Evolutionary conservation across 257 asterid genomes (phyloP).

Genomic region (Ligustrum vulgare): DNA sequence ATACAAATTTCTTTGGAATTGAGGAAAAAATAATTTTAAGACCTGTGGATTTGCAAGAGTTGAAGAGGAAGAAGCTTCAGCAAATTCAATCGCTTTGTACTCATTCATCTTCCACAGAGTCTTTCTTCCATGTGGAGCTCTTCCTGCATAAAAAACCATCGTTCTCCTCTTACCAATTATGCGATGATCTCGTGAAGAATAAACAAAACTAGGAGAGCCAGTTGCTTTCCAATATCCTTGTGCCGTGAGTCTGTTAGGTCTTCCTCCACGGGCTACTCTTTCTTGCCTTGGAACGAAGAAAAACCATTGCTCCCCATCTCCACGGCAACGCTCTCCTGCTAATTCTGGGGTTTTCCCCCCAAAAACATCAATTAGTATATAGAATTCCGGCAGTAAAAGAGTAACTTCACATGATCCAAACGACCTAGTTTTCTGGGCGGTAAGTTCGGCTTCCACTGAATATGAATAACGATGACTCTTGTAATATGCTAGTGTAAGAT

Average conservation of each 20-base stretch:
- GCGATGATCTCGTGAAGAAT: constrained; percentile 32
- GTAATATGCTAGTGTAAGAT: too few relatives aligned
- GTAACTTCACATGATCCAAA: too few relatives aligned
- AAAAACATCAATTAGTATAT: neutral
- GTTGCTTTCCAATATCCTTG: constrained; percentile 63
- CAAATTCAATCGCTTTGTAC: constrained; percentile 33
- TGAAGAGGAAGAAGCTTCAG: constrained; percentile 19
- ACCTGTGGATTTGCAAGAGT: constrained; percentile 36
- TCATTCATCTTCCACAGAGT: constrained; percentile 60
- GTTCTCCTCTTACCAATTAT: constrained; percentile 45
- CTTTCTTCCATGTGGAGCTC: constrained; percentile 46
- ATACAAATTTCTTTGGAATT: neutral
- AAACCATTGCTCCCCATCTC: constrained; percentile 51
- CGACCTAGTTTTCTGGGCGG: too few relatives aligned
- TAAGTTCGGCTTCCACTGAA: too few relatives aligned
- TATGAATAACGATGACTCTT: too few relatives aligned
- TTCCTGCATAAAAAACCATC: constrained; percentile 55
- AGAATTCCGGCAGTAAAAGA: too few relatives aligned
- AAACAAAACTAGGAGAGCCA: constrained; percentile 48
- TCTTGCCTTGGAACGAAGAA: constrained; percentile 54
- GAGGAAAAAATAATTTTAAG: too few relatives aligned
- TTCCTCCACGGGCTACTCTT: constrained; percentile 47
- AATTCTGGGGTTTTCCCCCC: constrained; percentile 24
- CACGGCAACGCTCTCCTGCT: constrained; percentile 35
- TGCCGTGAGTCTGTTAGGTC: constrained; percentile 47